Percentiles rank a stretch among this genome's conserved stretches.
Evolutionary conservation across 805 yeast genomes (phyloP).

Genomic region (Priceomyces carsonii): DNA sequence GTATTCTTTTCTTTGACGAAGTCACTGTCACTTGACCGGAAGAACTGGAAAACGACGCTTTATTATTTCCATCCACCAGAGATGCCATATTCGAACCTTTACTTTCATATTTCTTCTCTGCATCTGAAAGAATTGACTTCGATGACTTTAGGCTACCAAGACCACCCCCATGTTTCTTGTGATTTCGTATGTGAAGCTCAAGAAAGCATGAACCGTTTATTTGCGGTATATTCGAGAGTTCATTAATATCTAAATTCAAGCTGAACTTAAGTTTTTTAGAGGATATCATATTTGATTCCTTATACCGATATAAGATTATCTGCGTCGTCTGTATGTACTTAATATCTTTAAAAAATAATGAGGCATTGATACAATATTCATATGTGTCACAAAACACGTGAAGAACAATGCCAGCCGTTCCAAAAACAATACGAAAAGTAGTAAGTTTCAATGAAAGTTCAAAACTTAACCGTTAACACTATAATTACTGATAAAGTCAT

Average conservation of each 20-base stretch:
- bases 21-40: constrained; percentile 25
- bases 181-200: constrained; percentile 61
- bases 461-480: too few species aligned
- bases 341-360: too few species aligned
- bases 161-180: constrained; percentile 26
- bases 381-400: too few species aligned
- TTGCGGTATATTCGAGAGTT: constrained; percentile 83
- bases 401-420: too few species aligned
- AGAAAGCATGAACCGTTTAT: constrained; percentile 67
- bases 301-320: too few species aligned
- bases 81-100: background rate
- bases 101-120: background rate
- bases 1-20: constrained; percentile 33
- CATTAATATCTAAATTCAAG: constrained; percentile 58
- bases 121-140: background rate
- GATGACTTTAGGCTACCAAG: background rate
- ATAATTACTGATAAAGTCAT: background rate
- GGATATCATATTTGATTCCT: constrained; percentile 4
- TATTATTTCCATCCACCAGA: background rate
- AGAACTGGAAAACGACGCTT: background rate
- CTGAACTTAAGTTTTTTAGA: constrained; percentile 60
- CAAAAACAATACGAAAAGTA: too few species aligned
- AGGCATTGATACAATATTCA: too few species aligned
- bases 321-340: too few species aligned
- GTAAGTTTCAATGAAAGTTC: too few species aligned